Evolutionary conservation across 2,329 filamentous ascomycete genomes (phyloP), one percentile per base, ranked within the genome.

Genomic region (Colletotrichum sp.): DNA sequence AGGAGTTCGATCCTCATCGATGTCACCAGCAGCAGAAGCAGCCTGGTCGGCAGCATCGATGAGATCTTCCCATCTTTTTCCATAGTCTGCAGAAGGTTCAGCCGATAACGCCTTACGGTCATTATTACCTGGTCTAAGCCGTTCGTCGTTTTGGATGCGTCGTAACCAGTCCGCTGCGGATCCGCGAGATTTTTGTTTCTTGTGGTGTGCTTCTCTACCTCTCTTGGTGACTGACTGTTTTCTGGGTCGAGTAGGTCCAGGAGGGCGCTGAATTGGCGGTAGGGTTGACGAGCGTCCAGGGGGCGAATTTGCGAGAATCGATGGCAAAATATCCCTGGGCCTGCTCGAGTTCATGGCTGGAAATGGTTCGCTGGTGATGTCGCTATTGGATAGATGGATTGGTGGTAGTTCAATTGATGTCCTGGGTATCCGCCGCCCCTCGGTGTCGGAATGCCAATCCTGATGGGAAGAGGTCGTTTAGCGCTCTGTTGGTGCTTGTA

Each of bases 51-150:
- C 96, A 68, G 96, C 96, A 84, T 98, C 96, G 78, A 98, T 97
- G 76, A 98, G 89, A 84, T 98, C 96, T 84, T 98, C 95, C 97
- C 96, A 98, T 80, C 96, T 91, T 86, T 97, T 98, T 78, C 95
- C 96, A 85, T 94, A 94, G 75, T 94, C 93, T 24, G 91, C 92
- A 72, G 93, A 91, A 28, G 96, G 96, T 84, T 98, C 96, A 56
- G 95, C 95, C 18, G 95, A 98, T 79, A 94, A 91, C 71, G 95
- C 95, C 85, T 98, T 98, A 77, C 95, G 91, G 80, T 95, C 93
- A 80, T 93, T 92, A 73, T 93, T 91, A 81, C 88, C 88, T 15
- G 88, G 87, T 77, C 94, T 93, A 78, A 95, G 88, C 77, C 94
- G 91, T 71, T 91, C 89, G 61, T 91, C 89, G 77, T 91, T 91